Evolutionary conservation across 2,329 filamentous ascomycete species (phyloP), one percentile per base, ranked within the genome.

Genomic region (Botrytis sinoallii): DNA sequence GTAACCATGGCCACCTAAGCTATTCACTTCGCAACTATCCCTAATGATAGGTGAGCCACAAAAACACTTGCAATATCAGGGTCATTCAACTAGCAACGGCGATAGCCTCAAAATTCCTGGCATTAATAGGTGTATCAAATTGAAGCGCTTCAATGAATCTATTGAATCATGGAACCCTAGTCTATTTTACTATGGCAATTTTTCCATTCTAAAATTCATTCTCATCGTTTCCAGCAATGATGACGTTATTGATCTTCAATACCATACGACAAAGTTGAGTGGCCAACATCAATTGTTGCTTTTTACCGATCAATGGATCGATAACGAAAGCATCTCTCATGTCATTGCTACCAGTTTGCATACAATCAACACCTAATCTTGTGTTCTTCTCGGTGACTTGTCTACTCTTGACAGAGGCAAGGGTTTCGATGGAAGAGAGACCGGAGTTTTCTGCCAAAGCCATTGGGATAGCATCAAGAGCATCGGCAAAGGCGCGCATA

Each of bases 291-390:
- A 99, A 88, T 85, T 99, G 96, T 86, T 98, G 95, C 84, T 93
- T 93, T 89, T 99, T 99, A 79, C 96, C 96, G 82, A 99, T 99
- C 81, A 99, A 86, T 71, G 96, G 97, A 82, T 99, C 96, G 82
- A 99, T 98, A 78, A 98, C 96, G 84, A 99, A 99, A 78, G 96
- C 93, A 79, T 97, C 91, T 86, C 92, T 95, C 96, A 99, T 99
- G 85, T 98, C 91, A 84, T 98, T 98, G 86, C 88, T 94, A 78
- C 96, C 96, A 52, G 90, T 92, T 83, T 93, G 90, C 96, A 99
- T 98, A 87, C 97, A 99, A 86, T 99, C 96, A 64, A 99, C 95
- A 78, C 96, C 96, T 75, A 98, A 87, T 78, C 90, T 90, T 79
- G 89, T 86, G 83, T 91, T 91, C 80, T 91, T 89, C 84, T 93